Evolutionary conservation across 2,329 filamentous ascomycete species (phyloP), one percentile per base, ranked within the genome.

Genomic region (Exophiala oligosperma): DNA sequence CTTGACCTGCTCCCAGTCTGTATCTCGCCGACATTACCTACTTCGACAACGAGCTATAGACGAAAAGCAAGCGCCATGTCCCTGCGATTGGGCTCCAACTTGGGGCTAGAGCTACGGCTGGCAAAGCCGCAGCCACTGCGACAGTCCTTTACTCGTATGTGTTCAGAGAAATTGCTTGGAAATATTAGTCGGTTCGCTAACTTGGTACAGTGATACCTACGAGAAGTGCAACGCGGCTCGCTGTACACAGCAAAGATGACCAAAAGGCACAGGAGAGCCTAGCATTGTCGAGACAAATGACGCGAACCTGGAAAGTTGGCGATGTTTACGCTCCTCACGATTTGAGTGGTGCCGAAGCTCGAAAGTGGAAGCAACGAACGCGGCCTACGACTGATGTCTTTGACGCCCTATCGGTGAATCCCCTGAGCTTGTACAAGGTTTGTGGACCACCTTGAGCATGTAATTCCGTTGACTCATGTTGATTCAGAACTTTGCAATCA

Each of bases 321-420:
- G 92, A 97, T 71, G 82, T 97, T 52, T 97, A 97, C 76, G 84
- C 92, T 59, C 94, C 94, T 35, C 90, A 92, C 71, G 94, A 99
- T 75, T 74, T 99, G 71, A 88, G 85, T 55, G 81, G 86, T 24
- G 77, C 79, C 37, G 92, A 97, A 82, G 88, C 90, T 85, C 76
- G 77, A 70, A 96, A 96, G 79, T 96, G 89, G 88, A 86, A 82
- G 73, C 80, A 76, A 71, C 76, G 76, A 64, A 74, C 77, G 56
- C 75, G 73, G 64, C 82, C 82, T 60, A 77, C 80, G 41, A 79
- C 72, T 54, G 93, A 99, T 73, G 84, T 89, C 5, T 85, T 97
- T 64, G 92, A 97, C 73, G 77, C 87, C 40, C 73, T 97, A 70
- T 88, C 87, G 23, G 79, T 97, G 59, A 88, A 91, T 66, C 93